Conservation (phyloP, 2,329 filamentous ascomycete genomes). For the Cordyceps fumosorosea region DNA sequence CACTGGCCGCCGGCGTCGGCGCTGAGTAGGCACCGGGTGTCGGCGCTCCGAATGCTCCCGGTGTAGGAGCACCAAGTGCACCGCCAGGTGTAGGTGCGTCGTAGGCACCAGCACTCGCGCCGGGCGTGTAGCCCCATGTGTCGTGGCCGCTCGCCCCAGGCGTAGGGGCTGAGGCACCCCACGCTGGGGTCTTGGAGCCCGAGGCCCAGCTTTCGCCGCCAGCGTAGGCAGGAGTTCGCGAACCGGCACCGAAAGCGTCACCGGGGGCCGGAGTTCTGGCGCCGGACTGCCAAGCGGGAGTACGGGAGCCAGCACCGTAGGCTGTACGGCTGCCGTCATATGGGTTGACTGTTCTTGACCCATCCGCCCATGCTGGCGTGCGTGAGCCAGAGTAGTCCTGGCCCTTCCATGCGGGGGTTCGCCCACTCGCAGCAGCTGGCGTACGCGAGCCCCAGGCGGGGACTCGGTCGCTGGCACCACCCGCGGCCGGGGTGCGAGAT, state of each 20-base stretch:
- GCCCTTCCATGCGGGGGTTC: slow-evolving; percentile 57
- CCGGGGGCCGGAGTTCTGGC: slow-evolving; percentile 60
- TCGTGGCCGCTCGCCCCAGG: slow-evolving; percentile 52
- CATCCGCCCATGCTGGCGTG: slow-evolving; percentile 66
- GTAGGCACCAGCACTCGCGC: slow-evolving; percentile 44
- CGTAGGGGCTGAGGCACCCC: slow-evolving; percentile 53
- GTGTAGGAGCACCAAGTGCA: slow-evolving; percentile 53
- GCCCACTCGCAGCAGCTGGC: slow-evolving; percentile 46
- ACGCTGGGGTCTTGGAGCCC: slow-evolving; percentile 73
- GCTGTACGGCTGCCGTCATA: slow-evolving; percentile 70
- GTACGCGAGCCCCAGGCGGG: slow-evolving; percentile 68
- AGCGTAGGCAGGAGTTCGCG: slow-evolving; percentile 60
- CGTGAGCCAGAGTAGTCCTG: slow-evolving; percentile 49
- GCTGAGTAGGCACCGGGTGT: slow-evolving; percentile 65
- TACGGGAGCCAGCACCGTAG: slow-evolving; percentile 67
- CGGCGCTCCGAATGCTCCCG: slow-evolving; percentile 58
- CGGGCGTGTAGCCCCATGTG: slow-evolving; percentile 54
- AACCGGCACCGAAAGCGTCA: slow-evolving; percentile 59
- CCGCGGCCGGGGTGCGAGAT: slow-evolving; percentile 62
- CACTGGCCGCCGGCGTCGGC: slow-evolving; percentile 55
- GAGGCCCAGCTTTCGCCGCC: slow-evolving; percentile 55
- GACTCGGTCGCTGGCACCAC: slow-evolving; percentile 57
- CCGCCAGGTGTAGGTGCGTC: slow-evolving; percentile 65
- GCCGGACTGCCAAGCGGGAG: slow-evolving; percentile 72
- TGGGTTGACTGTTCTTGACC: slow-evolving; percentile 60